Evolutionary conservation across 306 rosid species (phyloP).

Genomic region (Corylus americana): DNA sequence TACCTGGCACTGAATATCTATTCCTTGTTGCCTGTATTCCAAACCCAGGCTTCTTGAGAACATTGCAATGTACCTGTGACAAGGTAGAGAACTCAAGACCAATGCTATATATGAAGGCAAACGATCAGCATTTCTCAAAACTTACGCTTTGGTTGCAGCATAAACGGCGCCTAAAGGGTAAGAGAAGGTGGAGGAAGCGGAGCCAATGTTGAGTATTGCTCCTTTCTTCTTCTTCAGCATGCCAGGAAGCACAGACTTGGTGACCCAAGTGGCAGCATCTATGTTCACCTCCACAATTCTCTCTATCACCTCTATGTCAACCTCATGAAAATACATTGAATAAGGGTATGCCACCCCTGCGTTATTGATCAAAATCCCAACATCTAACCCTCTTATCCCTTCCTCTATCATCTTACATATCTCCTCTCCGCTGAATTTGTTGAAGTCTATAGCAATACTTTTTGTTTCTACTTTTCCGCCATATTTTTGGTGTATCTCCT

Average conservation of each 20-base stretch:
- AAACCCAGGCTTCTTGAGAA: slow-evolving; percentile 19
- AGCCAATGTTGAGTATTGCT: slow-evolving; percentile 55
- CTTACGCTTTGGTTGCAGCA: slow-evolving; percentile 65
- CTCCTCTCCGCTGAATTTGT: not conserved
- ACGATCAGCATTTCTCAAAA: too few relatives aligned
- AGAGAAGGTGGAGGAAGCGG: slow-evolving; percentile 52
- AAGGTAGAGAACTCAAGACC: not conserved
- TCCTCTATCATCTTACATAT: slow-evolving; percentile 17
- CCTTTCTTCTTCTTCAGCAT: slow-evolving; percentile 64
- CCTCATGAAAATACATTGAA: slow-evolving; percentile 65
- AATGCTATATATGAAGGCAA: too few relatives aligned
- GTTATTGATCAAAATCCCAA: slow-evolving; percentile 64
- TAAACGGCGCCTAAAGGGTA: slow-evolving; percentile 47
- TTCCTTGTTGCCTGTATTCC: slow-evolving; percentile 32
- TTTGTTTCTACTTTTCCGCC: slow-evolving; percentile 1
- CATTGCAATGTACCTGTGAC: slow-evolving; percentile 22
- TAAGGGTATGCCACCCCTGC: slow-evolving; percentile 64
- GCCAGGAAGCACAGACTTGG: slow-evolving; percentile 43
- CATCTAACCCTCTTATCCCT: slow-evolving; percentile 14
- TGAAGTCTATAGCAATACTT: slow-evolving; percentile 39
- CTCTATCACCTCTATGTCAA: slow-evolving; percentile 55
- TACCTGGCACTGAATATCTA: slow-evolving; percentile 40
- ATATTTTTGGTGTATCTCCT: slow-evolving; percentile 28
- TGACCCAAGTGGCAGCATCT: slow-evolving; percentile 49
- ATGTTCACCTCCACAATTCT: slow-evolving; percentile 36